These are phyloP conservation scores for Penicillium corylophilum DNA, from an alignment of 2,329 filamentous ascomycete genomes.

Conservation along the genomic window DNA sequence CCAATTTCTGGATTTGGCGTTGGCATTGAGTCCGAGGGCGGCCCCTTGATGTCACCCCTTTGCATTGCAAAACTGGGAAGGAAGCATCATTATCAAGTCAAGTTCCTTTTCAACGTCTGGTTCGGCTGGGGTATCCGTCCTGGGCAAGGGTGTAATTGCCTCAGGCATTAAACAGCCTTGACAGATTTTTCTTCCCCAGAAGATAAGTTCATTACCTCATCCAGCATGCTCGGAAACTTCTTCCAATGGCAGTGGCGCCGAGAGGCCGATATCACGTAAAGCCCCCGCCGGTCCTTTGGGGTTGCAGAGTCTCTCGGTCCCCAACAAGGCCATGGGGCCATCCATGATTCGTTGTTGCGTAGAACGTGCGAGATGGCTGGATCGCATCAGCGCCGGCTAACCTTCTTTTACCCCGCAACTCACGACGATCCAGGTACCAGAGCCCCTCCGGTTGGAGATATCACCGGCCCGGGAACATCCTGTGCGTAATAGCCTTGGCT, in stretches of 20 bases:
- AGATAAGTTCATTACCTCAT: conserved; percentile 18
- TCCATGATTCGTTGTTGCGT: conserved; percentile 6
- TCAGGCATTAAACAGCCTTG: no score
- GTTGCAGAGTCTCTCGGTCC: neutral
- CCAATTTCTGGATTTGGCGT: neutral
- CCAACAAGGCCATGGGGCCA: neutral
- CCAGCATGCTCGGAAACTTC: conserved; percentile 15
- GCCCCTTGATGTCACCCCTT: neutral
- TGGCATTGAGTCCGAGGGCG: neutral
- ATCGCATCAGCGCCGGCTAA: conserved; percentile 8
- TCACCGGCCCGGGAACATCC: conserved; percentile 17
- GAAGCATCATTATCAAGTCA: neutral
- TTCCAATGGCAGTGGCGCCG: conserved; percentile 24
- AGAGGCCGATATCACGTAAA: conserved; percentile 24
- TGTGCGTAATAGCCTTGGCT: conserved; percentile 14
- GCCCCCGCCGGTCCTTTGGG: conserved; percentile 7
- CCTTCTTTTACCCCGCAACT: conserved; percentile 21
- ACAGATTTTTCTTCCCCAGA: conserved; percentile 14
- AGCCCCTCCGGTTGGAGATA: conserved; percentile 16
- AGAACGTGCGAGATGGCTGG: conserved; percentile 8
- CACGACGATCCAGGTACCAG: conserved; percentile 24
- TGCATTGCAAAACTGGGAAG: neutral
- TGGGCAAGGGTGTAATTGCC: neutral
- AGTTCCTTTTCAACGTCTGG: neutral
- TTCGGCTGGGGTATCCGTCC: conserved; percentile 1